Evolutionary conservation across 208 protist species (phyloP), one percentile per base, ranked within the genome.

Genomic region (Trypanosoma rangeli): DNA sequence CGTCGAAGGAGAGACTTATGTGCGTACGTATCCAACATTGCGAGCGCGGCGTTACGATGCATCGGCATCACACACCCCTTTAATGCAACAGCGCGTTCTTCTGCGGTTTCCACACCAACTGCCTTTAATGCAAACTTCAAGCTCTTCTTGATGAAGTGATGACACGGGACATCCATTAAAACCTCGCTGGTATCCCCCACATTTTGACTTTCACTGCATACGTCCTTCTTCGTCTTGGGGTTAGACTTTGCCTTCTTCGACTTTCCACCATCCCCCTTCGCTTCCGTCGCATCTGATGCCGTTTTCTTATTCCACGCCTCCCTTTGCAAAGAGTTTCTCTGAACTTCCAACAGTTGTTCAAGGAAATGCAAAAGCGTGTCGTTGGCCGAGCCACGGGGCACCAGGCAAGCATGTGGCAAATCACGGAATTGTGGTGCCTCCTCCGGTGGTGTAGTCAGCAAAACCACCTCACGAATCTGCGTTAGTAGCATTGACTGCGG

Each of bases 361-460:
- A 93, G 55, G 62, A 89, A 82, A 4, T 24, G 22, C 70, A 76
- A 82, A 42, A 93, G 57, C 22, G 57, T 73, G 52, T 93, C 87
- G 20, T 87, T 79, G 0, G 22, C 42, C 0, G 78, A 83, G 20
- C 74, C 71, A 26, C 53, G 37, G 0, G 61, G 22, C 8, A 90
- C 66, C 35, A 89, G 76, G 64, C 83, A 90, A 22, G 71, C 68
- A 29, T 76, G 76, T 24, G 84, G 84, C 18, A 84, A 68, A 35
- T 65, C 44, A 0, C 73, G 79, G 22, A 78, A 42, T 22, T 52
- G 54, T 10, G 82, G 84, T 3, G 70, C 53, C 59, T 87, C 78
- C 50, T 80, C 71, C 5, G 69, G 16, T 0, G 79, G 77, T 5
- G 80, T 79, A 10, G 70, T 64, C 18, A 93, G 75, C 15, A 84